Conservation (phyloP, 1,284 basidiomycete species). For the Boletus smithii region DNA sequence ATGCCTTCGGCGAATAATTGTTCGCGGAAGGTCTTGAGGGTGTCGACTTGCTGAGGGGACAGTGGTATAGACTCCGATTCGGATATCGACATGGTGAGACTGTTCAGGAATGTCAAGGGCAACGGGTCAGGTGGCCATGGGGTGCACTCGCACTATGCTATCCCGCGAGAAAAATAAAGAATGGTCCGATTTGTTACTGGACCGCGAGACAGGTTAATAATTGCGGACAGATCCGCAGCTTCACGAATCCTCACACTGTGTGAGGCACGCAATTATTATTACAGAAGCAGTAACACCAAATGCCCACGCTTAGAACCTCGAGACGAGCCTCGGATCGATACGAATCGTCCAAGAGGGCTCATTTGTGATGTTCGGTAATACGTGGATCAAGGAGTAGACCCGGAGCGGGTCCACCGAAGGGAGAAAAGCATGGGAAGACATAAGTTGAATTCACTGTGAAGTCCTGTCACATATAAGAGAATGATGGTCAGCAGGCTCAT, state of each 20-base stretch:
- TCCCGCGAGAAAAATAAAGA: conserved; percentile 2
- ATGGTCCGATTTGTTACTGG: too few species aligned
- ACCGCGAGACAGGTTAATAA: background rate
- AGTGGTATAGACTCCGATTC: conserved; percentile 7
- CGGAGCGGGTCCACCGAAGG: background rate
- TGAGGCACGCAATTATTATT: too few species aligned
- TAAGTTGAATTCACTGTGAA: background rate
- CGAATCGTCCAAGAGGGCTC: background rate
- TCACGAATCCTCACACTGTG: background rate
- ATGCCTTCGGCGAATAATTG: conserved; percentile 50
- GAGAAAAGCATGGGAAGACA: background rate
- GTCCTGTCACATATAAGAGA: background rate
- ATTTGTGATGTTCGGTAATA: too few species aligned
- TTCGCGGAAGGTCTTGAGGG: conserved; percentile 41
- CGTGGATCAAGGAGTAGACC: too few species aligned
- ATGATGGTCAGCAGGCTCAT: too few species aligned
- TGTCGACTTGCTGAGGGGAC: conserved; percentile 22
- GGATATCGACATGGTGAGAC: conserved; percentile 15
- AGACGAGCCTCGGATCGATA: background rate
- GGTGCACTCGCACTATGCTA: background rate
- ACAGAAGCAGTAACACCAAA: too few species aligned
- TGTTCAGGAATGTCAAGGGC: background rate
- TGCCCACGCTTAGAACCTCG: background rate
- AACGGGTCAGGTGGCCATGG: background rate
- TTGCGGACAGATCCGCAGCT: background rate